These are phyloP conservation scores for Rosa lucieae DNA, from an alignment of 306 rosid species.

Conservation along the genomic window DNA sequence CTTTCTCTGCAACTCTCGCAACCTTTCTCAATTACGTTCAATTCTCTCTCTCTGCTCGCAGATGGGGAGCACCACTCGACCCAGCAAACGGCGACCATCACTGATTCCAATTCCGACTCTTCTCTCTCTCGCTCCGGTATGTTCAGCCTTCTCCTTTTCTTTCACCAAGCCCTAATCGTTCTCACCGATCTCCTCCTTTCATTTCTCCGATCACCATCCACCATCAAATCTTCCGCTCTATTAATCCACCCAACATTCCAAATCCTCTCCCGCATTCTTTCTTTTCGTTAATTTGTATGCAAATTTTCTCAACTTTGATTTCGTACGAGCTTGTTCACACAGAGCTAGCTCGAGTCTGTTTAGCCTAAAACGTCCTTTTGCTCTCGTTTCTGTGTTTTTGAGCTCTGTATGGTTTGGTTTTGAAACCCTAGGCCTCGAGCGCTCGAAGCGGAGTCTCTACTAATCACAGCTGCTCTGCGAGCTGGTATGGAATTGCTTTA, in stretches of 20 bases:
- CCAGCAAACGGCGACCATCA: too few relatives aligned
- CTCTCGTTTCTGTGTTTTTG: not conserved
- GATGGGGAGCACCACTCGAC: too few relatives aligned
- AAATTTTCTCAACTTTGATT: not conserved
- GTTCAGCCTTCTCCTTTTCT: not conserved
- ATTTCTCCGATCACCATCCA: not conserved
- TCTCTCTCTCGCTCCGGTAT: not conserved
- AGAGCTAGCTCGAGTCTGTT: not conserved
- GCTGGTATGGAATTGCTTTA: conserved; percentile 3
- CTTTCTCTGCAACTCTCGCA: too few relatives aligned
- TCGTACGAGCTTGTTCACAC: not conserved
- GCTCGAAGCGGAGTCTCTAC: not conserved
- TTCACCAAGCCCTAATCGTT: not conserved
- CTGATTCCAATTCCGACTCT: too few relatives aligned
- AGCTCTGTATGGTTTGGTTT: not conserved
- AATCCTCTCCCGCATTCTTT: not conserved
- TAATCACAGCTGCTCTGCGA: not conserved
- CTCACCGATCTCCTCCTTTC: not conserved
- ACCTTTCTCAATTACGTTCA: too few relatives aligned
- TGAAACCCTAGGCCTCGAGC: not conserved
- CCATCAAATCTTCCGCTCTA: not conserved
- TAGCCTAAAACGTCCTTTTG: not conserved
- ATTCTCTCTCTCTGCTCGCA: too few relatives aligned
- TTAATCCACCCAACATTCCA: not conserved
- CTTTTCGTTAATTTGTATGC: not conserved